Base-by-base conservation (phyloP, 2,329 filamentous ascomycete genomes). In the Claviceps pazoutovae region DNA sequence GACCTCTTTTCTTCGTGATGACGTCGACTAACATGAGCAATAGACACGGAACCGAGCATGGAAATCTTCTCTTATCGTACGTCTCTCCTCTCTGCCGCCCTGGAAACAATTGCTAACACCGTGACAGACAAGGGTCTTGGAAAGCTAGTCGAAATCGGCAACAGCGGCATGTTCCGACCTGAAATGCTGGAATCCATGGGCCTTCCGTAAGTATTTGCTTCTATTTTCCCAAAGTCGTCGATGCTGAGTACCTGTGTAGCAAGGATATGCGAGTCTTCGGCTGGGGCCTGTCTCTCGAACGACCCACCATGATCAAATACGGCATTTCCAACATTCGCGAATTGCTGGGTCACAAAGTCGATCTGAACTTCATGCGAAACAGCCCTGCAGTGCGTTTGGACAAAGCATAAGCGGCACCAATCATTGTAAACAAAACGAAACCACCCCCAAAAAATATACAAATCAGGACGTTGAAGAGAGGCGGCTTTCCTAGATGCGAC, bases 281-380 rank as follows among this genome's bases (percentile, higher is more conserved):
- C 37, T 97, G 89, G 78, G 93, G 93, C 39, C 71, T 98, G 64
- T 88, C 82, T 67, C 70, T 98, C 64, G 93, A 98, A 75, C 74
- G 93, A 61, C 93, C 93, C 53, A 97, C 93, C 11, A 98, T 97
- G 93, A 95, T 96, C 73, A 93, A 94, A 78, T 95, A 85, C 66
- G 81, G 78, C 61, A 88, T 88, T 55, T 87, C 80, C 62, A 96
- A 96, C 69, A 96, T 96, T 61, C 82, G 90, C 60, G 89, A 95
- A 69, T 71, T 96, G 62, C 74, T 98, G 51, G 91, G 91, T 14
- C 91, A 98, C 73, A 95, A 95, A 74, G 90, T 96, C 43, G 90
- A 97, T 70, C 71, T 97, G 64, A 82, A 82, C 63, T 96, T 96
- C 72, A 89, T 98, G 59, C 84, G 94, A 74, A 82, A 77, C 59